A percentile compares a stretch with the other conserved stretches of the same genome.
Conservation (phyloP, 192 early-diverging fungal genomes). For the Entrophospora sp. region DNA sequence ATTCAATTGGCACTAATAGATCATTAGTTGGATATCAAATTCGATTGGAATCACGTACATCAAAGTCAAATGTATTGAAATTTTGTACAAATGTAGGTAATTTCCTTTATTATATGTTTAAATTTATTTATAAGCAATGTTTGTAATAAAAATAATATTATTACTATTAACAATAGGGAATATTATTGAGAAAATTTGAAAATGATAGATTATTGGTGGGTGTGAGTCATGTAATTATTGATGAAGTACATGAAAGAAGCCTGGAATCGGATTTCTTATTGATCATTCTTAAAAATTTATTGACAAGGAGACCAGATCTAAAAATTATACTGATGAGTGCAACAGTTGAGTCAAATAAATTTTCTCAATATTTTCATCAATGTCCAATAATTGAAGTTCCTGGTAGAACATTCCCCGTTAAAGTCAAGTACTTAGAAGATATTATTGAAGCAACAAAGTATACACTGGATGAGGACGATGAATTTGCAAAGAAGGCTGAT, state of each 20-base stretch:
- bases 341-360: constrained; percentile 57
- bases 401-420: constrained; percentile 65
- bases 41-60: constrained; percentile 48
- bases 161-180: constrained; percentile 43
- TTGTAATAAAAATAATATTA: too few species aligned
- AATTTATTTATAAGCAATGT: too few species aligned
- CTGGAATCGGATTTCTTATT: constrained; percentile 72
- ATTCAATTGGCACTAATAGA: constrained; percentile 37
- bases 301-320: constrained; percentile 38
- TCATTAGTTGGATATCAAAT: constrained; percentile 70
- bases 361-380: constrained; percentile 50
- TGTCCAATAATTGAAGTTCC: constrained; percentile 60
- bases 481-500: constrained; percentile 34
- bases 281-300: constrained; percentile 50
- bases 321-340: constrained; percentile 65
- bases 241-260: constrained; percentile 72
- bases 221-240: constrained; percentile 63
- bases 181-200: constrained; percentile 59
- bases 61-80: constrained; percentile 48
- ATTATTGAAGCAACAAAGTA: constrained; percentile 52
- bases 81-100: constrained; percentile 64
- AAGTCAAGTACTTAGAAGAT: constrained; percentile 65
- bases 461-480: constrained; percentile 36
- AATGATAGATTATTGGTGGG: constrained; percentile 46
- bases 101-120: neutral